Evolutionary conservation across 177 flowering plant genomes (phyloP), one percentile per base, ranked within the genome.

Genomic region (Vitis hybrid): DNA sequence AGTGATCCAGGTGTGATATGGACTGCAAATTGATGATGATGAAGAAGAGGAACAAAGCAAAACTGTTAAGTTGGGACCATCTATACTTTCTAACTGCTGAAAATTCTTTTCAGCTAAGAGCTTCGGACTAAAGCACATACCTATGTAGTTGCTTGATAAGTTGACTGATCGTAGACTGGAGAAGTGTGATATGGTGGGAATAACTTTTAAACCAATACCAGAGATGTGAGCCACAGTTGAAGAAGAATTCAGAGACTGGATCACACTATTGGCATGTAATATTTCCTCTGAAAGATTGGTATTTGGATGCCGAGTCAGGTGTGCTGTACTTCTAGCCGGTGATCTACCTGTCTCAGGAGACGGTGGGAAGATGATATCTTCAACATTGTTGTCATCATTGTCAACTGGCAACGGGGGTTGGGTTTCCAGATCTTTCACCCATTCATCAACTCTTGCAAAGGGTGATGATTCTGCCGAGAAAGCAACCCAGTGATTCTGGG

Each of bases 401-500:
- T 69, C 66, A 29, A 31, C 51, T 10, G 52, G 61, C 26, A 57
- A 64, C 31, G 68, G 58, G 11, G 80, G 63, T 59, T 82, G 76
- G 22, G 55, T 62, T 3, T 85, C 81, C 3, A 92, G 86, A 73
- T 85, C 89, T 66, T 79, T 88, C 68, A 92, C 90, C 97, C 97
- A 92, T 61, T 88, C 89, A 74, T 91, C 84, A 19, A 92, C 87
- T 74, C 97, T 86, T 13, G 75, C 65, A 31, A 85, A 76, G 16
- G 93, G 65, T 4, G 96, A 83, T n/a, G 98, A 83, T 68, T 84
- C 93, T 31, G 78, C 60, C 12, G 92, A 66, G 77, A 92, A 89
- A 65, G 97, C 98, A 67, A 94, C 81, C 98, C 97, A 92, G 63
- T 92, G 98, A 67, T 90, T 90, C 69, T 84, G 87, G 8, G 89